A percentile compares a stretch with the other conserved stretches of the same genome.
phyloP scores from a whole-genome alignment of 345 rosid species.

The Rhizophora mangle region DNA sequence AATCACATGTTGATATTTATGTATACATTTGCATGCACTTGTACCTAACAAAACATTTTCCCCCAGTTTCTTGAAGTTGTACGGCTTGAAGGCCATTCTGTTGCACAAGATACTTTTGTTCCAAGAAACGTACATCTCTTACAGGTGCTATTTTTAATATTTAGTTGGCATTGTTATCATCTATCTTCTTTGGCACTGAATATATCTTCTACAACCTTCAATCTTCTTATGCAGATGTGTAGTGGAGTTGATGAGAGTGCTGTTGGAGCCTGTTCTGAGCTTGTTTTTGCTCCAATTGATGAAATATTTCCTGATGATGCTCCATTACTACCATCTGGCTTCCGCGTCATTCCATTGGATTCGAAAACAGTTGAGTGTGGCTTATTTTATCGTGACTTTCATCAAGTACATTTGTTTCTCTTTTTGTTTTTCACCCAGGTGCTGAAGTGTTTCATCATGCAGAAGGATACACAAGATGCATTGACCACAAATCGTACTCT shows the following conservation, averaged over 20 bases:
- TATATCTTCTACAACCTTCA: slow-evolving; percentile 4
- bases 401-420: background rate
- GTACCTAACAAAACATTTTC: background rate
- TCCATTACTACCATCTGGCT: slow-evolving; percentile 92
- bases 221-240: slow-evolving; percentile 55
- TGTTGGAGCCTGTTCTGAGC: slow-evolving; percentile 87
- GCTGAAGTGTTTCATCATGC: slow-evolving; percentile 22
- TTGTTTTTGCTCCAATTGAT: slow-evolving; percentile 94
- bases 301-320: slow-evolving; percentile 99
- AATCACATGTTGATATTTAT: background rate
- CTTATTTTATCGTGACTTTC: background rate
- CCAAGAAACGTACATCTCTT: slow-evolving; percentile 91
- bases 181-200: background rate
- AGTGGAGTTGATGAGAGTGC: slow-evolving; percentile 94
- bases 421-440: background rate
- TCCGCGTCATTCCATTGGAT: slow-evolving; percentile 86
- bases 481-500: slow-evolving; percentile 60
- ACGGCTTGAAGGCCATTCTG: slow-evolving; percentile 91
- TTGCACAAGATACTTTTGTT: slow-evolving; percentile 86
- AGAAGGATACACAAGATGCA: slow-evolving; percentile 64
- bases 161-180: background rate
- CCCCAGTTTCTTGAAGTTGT: slow-evolving; percentile 88
- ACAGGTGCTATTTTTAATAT: slow-evolving; percentile 50
- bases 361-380: slow-evolving; percentile 66
- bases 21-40: background rate